Conservation (phyloP, 2,329 filamentous ascomycete species). For the Sporothrix protearum region DNA sequence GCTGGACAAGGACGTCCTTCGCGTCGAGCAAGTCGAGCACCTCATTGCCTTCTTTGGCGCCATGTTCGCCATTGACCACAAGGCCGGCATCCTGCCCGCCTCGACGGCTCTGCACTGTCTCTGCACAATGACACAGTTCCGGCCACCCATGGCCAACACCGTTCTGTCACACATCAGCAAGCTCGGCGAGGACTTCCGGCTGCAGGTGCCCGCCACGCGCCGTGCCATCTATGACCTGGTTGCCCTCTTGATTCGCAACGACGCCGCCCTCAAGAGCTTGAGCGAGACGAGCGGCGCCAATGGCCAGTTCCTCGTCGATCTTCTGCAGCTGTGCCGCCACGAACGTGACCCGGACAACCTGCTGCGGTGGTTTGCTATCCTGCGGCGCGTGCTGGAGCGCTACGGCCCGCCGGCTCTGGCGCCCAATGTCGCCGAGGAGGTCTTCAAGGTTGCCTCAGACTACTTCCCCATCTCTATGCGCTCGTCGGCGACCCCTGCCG, state of each 20-base stretch:
- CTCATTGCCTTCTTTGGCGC: slow-evolving; percentile 53
- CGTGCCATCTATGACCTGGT: slow-evolving; percentile 52
- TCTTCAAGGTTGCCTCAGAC: slow-evolving; percentile 55
- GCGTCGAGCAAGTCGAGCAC: slow-evolving; percentile 44
- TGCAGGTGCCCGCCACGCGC: slow-evolving; percentile 51
- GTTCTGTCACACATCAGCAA: slow-evolving; percentile 50
- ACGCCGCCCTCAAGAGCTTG: slow-evolving; percentile 34
- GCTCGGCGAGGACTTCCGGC: slow-evolving; percentile 55
- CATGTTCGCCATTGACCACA: slow-evolving; percentile 58
- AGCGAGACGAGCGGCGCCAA: slow-evolving; percentile 43
- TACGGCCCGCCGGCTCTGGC: slow-evolving; percentile 40
- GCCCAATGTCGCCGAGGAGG: slow-evolving; percentile 45
- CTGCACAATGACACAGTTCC: slow-evolving; percentile 49
- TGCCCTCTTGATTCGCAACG: slow-evolving; percentile 42
- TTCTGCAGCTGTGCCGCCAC: slow-evolving; percentile 50
- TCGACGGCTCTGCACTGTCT: slow-evolving; percentile 51
- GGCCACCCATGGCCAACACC: slow-evolving; percentile 45
- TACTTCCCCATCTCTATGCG: slow-evolving; percentile 60
- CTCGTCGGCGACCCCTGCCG: slow-evolving; percentile 46
- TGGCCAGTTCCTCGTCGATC: slow-evolving; percentile 46
- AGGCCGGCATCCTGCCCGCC: slow-evolving; percentile 55
- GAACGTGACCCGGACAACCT: slow-evolving; percentile 58
- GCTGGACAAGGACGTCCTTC: slow-evolving; percentile 46
- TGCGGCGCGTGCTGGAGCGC: slow-evolving; percentile 44
- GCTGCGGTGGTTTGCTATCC: slow-evolving; percentile 54